Percentiles rank a stretch among this genome's conserved stretches.
Evolutionary conservation across 2,329 filamentous ascomycete species (phyloP).

Genomic region (Hypomyces perniciosus): DNA sequence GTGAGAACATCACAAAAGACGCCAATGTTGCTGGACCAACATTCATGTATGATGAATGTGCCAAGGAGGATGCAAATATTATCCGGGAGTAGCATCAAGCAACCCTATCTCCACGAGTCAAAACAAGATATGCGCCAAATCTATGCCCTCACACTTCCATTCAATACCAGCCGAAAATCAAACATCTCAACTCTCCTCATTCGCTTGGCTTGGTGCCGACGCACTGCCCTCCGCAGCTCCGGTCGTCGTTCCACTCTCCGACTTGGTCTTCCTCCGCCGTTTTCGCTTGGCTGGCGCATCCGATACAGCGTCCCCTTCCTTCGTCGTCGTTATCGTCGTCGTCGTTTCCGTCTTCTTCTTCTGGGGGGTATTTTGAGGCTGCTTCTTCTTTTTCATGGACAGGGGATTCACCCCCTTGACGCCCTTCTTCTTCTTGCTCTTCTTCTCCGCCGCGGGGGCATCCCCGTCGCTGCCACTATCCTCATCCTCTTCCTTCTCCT

Average conservation of each 20-base stretch:
- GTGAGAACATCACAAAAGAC: no score
- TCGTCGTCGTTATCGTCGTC: slow-evolving; percentile 25
- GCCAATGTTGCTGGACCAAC: no score
- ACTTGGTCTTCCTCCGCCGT: slow-evolving; percentile 27
- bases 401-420: slow-evolving; percentile 67
- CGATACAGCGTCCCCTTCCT: slow-evolving; percentile 17
- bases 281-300: slow-evolving; percentile 26
- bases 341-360: slow-evolving; percentile 28
- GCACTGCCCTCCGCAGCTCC: slow-evolving; percentile 13
- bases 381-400: slow-evolving; percentile 62
- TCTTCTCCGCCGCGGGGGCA: slow-evolving; percentile 21
- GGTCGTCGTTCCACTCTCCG: slow-evolving; percentile 13
- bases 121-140: no score
- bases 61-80: no score
- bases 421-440: slow-evolving; percentile 38
- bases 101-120: no score
- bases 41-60: no score
- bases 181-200: slow-evolving; percentile 17
- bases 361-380: slow-evolving; percentile 19
- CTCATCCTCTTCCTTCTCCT: slow-evolving; percentile 34
- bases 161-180: background rate
- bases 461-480: slow-evolving; percentile 29
- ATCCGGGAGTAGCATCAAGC: no score
- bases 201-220: slow-evolving; percentile 11
- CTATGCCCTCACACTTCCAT: background rate